phyloP scores from a whole-genome alignment of 1,284 basidiomycete genomes.

The Apiotrichum akiyoshidainum region DNA sequence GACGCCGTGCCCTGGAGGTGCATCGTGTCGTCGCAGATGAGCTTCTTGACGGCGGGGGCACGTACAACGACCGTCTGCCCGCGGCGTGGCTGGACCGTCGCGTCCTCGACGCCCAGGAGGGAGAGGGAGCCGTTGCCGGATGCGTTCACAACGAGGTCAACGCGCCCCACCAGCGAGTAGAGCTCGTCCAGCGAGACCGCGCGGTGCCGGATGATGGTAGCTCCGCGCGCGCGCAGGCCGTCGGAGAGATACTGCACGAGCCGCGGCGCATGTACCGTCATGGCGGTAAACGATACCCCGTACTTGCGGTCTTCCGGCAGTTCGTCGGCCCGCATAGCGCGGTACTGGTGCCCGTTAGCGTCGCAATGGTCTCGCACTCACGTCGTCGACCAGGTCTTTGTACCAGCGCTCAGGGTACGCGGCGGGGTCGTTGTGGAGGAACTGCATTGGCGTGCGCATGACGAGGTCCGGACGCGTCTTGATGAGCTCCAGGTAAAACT shows the following conservation, averaged over 20 bases:
- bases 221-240: constrained; percentile 29
- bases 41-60: constrained; percentile 47
- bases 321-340: too few species aligned
- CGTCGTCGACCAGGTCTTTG: constrained; percentile 56
- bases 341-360: too few species aligned
- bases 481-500: constrained; percentile 56
- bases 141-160: constrained; percentile 52
- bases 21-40: constrained; percentile 25
- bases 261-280: constrained; percentile 42
- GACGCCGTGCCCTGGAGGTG: constrained; percentile 37
- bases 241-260: constrained; percentile 39
- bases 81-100: constrained; percentile 55
- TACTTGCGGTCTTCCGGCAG: constrained; percentile 4
- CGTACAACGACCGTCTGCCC: constrained; percentile 57
- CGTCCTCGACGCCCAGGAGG: constrained; percentile 53
- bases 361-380: constrained; percentile 36
- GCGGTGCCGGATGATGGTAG: constrained; percentile 37
- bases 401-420: constrained; percentile 54
- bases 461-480: constrained; percentile 48
- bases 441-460: constrained; percentile 53
- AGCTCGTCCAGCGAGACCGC: constrained; percentile 43
- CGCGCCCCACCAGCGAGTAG: constrained; percentile 31
- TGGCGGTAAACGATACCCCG: constrained; percentile 36
- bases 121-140: constrained; percentile 57
- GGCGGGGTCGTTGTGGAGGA: constrained; percentile 47